A percentile compares a stretch with the other conserved stretches of the same genome.
Evolutionary conservation across 2,329 filamentous ascomycete species (phyloP).

Genomic region (Pseudogymnoascus sp.): DNA sequence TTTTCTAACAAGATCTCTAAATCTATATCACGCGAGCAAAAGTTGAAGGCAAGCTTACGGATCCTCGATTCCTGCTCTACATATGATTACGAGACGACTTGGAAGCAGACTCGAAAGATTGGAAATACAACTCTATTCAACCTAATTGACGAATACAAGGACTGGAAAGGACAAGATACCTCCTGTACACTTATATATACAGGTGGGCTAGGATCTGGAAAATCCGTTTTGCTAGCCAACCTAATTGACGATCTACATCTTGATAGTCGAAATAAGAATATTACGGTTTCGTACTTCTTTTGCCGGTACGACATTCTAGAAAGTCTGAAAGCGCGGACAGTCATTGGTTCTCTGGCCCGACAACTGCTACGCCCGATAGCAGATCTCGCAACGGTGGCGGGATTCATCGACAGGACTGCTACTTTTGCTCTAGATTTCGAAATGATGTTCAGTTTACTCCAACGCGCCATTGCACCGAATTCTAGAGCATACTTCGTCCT

Average conservation of each 20-base stretch:
- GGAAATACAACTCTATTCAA: slow-evolving; percentile 31
- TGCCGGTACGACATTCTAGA: slow-evolving; percentile 28
- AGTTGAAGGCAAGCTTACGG: slow-evolving; percentile 19
- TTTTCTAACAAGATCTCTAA: slow-evolving; percentile 20
- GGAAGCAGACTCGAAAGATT: slow-evolving; percentile 37
- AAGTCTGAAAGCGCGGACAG: slow-evolving; percentile 25
- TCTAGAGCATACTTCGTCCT: slow-evolving; percentile 29
- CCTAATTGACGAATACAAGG: slow-evolving; percentile 21
- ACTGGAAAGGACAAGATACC: slow-evolving; percentile 24
- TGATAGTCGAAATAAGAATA: slow-evolving; percentile 9
- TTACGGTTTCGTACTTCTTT: slow-evolving; percentile 31
- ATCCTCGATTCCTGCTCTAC: slow-evolving; percentile 36
- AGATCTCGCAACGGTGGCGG: slow-evolving; percentile 18
- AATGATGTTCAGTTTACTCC: slow-evolving; percentile 21
- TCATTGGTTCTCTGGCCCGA: slow-evolving; percentile 31
- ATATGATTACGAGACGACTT: slow-evolving; percentile 35
- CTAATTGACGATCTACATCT: slow-evolving; percentile 35
- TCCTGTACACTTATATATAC: slow-evolving; percentile 30
- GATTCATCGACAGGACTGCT: not conserved
- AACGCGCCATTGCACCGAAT: slow-evolving; percentile 17
- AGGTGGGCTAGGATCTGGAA: slow-evolving; percentile 39
- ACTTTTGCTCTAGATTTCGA: slow-evolving; percentile 16
- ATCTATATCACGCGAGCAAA: slow-evolving; percentile 13
- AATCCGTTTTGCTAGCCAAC: slow-evolving; percentile 40
- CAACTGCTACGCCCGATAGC: slow-evolving; percentile 31